These are phyloP conservation scores for Coniferiporia weirii DNA, from an alignment of 1,284 basidiomycete genomes.

Conservation along the genomic window DNA sequence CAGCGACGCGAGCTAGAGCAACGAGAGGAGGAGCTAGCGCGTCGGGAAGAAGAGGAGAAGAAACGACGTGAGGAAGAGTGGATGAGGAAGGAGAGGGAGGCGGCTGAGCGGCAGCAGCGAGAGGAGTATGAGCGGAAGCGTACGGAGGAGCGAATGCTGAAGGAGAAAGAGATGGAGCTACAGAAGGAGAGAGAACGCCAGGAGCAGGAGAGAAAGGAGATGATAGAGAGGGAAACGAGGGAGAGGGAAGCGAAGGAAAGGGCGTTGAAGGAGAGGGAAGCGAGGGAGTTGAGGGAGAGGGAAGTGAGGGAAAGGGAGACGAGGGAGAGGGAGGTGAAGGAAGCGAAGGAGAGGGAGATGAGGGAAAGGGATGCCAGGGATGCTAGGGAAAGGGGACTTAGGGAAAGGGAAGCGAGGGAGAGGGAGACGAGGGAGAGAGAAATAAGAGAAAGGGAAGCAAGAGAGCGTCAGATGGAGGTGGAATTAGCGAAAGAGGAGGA, in stretches of 20 bases:
- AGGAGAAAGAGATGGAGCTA: neutral
- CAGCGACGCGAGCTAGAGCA: constrained; percentile 5
- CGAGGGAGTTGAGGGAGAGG: constrained; percentile 4
- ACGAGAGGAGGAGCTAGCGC: constrained; percentile 14
- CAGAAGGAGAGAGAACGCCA: constrained; percentile 7
- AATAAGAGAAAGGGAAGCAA: constrained; percentile 4
- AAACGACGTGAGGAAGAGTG: neutral
- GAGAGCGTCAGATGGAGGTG: constrained; percentile 2
- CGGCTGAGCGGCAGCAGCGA: neutral
- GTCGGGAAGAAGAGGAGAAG: constrained; percentile 12
- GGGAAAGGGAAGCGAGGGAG: constrained; percentile 8
- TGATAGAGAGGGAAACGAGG: neutral
- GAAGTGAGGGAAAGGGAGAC: neutral
- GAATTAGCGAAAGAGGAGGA: constrained; percentile 1
- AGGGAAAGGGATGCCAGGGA: neutral
- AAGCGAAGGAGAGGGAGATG: neutral
- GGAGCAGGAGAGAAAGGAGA: neutral
- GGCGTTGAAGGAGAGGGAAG: neutral
- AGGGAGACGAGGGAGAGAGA: neutral
- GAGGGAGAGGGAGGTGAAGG: constrained; percentile 9
- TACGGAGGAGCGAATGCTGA: neutral
- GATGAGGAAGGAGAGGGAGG: constrained; percentile 9
- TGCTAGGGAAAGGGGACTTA: neutral
- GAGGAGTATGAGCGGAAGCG: neutral
- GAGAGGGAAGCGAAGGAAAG: constrained; percentile 2